Conservation (phyloP, 345 rosid species). For the Eucalyptus globulus region DNA sequence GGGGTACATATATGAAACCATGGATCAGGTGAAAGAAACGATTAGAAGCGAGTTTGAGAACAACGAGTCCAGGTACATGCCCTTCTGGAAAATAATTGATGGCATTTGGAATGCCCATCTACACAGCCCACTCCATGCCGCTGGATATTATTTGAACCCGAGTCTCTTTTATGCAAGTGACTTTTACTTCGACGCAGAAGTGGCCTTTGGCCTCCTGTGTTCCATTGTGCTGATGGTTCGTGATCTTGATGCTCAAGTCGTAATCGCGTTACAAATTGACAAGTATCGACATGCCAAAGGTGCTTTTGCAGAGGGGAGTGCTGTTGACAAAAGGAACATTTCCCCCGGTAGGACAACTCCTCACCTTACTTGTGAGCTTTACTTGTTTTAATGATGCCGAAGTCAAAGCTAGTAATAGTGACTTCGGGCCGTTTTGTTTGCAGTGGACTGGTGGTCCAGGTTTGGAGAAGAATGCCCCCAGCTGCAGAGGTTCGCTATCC, state of each 20-base stretch:
- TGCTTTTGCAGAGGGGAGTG: constrained; percentile 29
- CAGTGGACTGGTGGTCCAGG: constrained; percentile 47
- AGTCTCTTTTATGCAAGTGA: constrained; percentile 29
- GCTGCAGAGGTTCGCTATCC: constrained; percentile 36
- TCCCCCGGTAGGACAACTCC: constrained; percentile 24
- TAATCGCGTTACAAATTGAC: constrained; percentile 25
- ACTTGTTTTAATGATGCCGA: neutral
- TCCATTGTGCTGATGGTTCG: constrained; percentile 23
- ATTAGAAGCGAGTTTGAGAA: constrained; percentile 14
- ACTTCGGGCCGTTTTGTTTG: neutral
- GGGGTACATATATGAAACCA: constrained; percentile 53
- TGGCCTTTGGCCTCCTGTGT: constrained; percentile 24
- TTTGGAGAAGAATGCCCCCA: constrained; percentile 34
- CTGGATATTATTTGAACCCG: constrained; percentile 59
- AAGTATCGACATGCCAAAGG: constrained; percentile 21
- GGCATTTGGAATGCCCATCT: constrained; percentile 43
- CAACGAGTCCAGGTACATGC: constrained; percentile 10
- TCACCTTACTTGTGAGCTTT: neutral
- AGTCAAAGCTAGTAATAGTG: neutral
- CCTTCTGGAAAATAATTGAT: constrained; percentile 47
- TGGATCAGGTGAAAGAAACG: constrained; percentile 47
- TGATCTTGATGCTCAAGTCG: constrained; percentile 7
- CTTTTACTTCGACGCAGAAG: constrained; percentile 33
- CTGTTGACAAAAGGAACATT: constrained; percentile 12
- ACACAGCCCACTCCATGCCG: constrained; percentile 55